Evolutionary conservation across 2,329 filamentous ascomycete genomes (phyloP).

Genomic region (Phyllosticta citrichinensis): DNA sequence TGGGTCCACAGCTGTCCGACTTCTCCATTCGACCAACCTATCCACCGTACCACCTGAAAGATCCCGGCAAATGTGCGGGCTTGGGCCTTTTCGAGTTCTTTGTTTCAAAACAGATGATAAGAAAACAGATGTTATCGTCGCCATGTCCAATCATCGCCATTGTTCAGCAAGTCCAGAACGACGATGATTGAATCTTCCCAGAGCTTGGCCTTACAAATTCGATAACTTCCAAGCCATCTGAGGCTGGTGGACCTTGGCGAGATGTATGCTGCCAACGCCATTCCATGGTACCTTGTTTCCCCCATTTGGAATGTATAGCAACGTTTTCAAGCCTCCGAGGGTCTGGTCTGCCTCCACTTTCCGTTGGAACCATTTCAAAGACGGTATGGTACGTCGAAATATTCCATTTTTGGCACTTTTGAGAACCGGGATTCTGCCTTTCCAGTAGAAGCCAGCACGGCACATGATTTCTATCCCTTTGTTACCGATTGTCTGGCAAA

Average conservation of each 20-base stretch:
- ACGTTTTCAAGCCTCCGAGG: not conserved
- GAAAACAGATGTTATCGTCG: not conserved
- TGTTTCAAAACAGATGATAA: not conserved
- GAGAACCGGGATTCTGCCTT: not conserved
- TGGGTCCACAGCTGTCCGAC: not conserved
- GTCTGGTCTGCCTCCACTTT: not conserved
- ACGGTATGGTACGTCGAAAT: not conserved
- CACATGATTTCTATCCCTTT: not conserved
- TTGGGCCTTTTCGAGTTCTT: not conserved
- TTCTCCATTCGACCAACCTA: not conserved
- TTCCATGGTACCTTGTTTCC: not conserved
- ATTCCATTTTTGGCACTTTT: not conserved
- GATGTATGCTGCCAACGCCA: not conserved
- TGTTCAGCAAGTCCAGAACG: not conserved
- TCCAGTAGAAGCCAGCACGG: not conserved
- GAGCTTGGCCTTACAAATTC: not conserved
- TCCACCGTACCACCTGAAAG: not conserved
- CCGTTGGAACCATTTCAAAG: not conserved
- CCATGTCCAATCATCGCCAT: not conserved
- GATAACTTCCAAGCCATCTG: not conserved
- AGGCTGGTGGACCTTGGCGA: not conserved
- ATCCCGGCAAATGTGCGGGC: not conserved
- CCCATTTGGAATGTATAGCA: not conserved
- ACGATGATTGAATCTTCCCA: not conserved
- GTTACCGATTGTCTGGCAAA: not conserved